Percentiles rank a stretch among this genome's conserved stretches.
phyloP scores from a whole-genome alignment of 148 eudicot genomes.

The Fagopyrum tataricum region DNA sequence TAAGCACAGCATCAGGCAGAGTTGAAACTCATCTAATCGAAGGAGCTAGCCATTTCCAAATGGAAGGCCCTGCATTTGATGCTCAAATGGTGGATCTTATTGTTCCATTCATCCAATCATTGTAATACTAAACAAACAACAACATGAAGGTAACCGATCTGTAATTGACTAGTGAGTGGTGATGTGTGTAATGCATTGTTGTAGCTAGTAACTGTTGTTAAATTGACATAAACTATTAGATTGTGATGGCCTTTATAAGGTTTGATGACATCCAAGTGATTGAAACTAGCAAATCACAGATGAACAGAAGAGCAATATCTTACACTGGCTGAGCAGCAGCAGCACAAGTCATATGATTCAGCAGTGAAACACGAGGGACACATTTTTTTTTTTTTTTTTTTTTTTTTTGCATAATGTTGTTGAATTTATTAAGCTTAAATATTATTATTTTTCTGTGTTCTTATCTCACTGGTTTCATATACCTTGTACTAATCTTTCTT shows the following conservation, averaged over 20 bases:
- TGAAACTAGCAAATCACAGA: not conserved
- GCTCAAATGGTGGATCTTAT: slow-evolving; percentile 68
- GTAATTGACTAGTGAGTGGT: not conserved
- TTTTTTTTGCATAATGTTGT: too few species aligned
- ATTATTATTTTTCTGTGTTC: too few species aligned
- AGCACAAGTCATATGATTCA: not conserved
- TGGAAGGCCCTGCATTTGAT: slow-evolving; percentile 85
- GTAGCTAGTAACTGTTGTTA: not conserved
- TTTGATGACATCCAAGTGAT: not conserved
- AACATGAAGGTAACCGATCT: not conserved
- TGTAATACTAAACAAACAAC: slow-evolving; percentile 18
- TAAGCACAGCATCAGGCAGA: slow-evolving; percentile 62
- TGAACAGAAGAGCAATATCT: not conserved
- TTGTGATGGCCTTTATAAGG: not conserved
- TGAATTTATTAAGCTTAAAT: too few species aligned
- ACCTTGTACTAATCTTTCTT: too few species aligned
- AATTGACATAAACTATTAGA: not conserved
- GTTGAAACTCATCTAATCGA: slow-evolving; percentile 67
- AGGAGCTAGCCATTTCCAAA: slow-evolving; percentile 79
- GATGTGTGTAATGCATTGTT: not conserved
- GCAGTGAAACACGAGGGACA: too few species aligned
- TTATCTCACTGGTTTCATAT: too few species aligned
- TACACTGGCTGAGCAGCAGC: not conserved
- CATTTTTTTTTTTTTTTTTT: too few species aligned
- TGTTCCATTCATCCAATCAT: slow-evolving; percentile 38